Conservation (phyloP, 257 asterid species). For the Solanum chiquidenum region DNA sequence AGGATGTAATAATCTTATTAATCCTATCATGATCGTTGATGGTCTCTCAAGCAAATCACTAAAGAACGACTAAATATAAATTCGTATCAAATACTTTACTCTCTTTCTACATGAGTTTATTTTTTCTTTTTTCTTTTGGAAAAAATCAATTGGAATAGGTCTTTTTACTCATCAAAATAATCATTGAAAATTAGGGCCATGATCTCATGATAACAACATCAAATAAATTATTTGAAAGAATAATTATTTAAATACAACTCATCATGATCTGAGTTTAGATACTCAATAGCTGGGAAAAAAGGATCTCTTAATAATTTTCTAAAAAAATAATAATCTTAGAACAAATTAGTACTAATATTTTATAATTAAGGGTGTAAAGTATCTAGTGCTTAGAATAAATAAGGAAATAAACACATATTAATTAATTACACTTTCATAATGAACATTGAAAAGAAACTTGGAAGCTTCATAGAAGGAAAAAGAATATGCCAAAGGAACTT, state of each 20-base stretch:
- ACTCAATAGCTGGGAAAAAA: background rate
- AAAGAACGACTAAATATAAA: background rate
- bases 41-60: background rate
- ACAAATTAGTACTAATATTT: background rate
- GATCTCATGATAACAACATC: background rate
- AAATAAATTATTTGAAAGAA: background rate
- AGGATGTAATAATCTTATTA: background rate
- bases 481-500: background rate
- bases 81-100: background rate
- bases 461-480: background rate
- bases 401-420: background rate
- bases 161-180: background rate
- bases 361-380: background rate
- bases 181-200: background rate
- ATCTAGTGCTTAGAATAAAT: background rate
- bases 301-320: background rate
- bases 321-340: background rate
- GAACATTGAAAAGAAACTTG: background rate
- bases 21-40: background rate
- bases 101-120: background rate
- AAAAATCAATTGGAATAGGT: background rate
- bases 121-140: background rate
- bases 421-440: background rate
- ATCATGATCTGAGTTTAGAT: background rate
- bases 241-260: background rate